phyloP scores from a whole-genome alignment of 306 rosid genomes.

The Neltuma alba region DNA sequence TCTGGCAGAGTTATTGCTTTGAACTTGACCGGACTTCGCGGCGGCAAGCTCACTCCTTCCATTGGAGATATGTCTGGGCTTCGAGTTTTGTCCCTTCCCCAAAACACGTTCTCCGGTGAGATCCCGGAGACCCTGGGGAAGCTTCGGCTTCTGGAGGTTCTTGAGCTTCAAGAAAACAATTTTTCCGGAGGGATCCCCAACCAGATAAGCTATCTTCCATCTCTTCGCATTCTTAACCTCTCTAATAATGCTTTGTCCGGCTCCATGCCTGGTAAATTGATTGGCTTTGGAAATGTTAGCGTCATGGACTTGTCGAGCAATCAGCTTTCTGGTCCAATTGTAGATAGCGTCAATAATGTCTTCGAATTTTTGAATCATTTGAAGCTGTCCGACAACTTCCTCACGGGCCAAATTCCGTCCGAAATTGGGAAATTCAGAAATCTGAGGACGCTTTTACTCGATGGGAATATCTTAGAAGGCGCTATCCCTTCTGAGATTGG shows the following conservation, averaged over 20 bases:
- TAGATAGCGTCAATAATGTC: constrained; percentile 21
- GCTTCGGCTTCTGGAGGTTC: constrained; percentile 46
- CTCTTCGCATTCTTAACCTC: constrained; percentile 54
- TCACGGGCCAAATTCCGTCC: constrained; percentile 53
- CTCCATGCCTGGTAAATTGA: constrained; percentile 41
- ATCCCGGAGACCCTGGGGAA: constrained; percentile 49
- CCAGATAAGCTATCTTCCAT: constrained; percentile 48
- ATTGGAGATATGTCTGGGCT: constrained; percentile 47
- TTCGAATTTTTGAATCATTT: constrained; percentile 51
- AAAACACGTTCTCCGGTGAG: constrained; percentile 56
- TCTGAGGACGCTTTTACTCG: constrained; percentile 60
- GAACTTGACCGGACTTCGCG: constrained; percentile 41
- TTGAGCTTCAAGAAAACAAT: constrained; percentile 65
- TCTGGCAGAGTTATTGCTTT: constrained; percentile 46
- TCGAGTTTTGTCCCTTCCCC: constrained; percentile 50
- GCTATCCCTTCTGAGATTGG: constrained; percentile 60
- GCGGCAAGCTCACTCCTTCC: constrained; percentile 45
- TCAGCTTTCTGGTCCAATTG: constrained; percentile 49
- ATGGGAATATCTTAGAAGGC: constrained; percentile 66
- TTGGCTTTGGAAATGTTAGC: constrained; percentile 45
- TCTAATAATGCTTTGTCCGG: constrained; percentile 59
- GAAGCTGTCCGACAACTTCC: constrained; percentile 60
- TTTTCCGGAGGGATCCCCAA: constrained; percentile 53
- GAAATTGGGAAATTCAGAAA: constrained; percentile 59
- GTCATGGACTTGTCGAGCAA: constrained; percentile 62